Base-by-base conservation (phyloP, 805 yeast genomes). In the Starmerella bombicola region DNA sequence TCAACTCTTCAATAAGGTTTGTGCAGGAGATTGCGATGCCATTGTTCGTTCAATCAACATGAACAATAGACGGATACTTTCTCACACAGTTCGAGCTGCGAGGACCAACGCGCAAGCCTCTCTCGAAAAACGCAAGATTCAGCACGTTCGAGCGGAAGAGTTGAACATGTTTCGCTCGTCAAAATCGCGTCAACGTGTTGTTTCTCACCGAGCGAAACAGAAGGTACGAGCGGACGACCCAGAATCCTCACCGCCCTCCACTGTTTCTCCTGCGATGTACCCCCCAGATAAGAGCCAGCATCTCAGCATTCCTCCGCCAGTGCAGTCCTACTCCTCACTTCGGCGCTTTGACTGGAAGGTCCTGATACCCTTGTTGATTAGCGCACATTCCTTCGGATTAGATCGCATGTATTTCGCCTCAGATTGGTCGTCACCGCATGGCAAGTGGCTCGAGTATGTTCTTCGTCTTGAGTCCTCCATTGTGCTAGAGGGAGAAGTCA, bases 151-250 rank as follows among this genome's bases (percentile, higher is more conserved):
- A 13, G 19, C 30, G 5, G 29, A 30, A 17, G 43, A 40, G 31
- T 39, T 40, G 20, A n/a, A 31, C 24, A 13, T 20, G 32, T 40
- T 40, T 33, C 23, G 35, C 8, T 4, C 4, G 22, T n/a, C 25
- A 15, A 25, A 30, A 7, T 12, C 30, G 19, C 28, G 35, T 7
- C 23, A 28, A 16, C 39, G 43, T 17, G 39, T 40, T 12, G 33
- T 40, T 6, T 40, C 43, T 17, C 21, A 12, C 9, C 9, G 32
- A 15, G 13, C 12, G 12, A 10, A 10, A 10, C 9, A 10, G 28
- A 13, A 24, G 9, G 13, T 13, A 13, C 12, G 28, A 10, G 13
- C 9, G 12, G 13, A 24, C 28, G 9, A 9, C 12, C 12, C 9
- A 10, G 9, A 24, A 10, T 10, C 28, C 9, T 13, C 9, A 10